phyloP scores from a whole-genome alignment of 306 rosid species.

The Sicyos baderoa region DNA sequence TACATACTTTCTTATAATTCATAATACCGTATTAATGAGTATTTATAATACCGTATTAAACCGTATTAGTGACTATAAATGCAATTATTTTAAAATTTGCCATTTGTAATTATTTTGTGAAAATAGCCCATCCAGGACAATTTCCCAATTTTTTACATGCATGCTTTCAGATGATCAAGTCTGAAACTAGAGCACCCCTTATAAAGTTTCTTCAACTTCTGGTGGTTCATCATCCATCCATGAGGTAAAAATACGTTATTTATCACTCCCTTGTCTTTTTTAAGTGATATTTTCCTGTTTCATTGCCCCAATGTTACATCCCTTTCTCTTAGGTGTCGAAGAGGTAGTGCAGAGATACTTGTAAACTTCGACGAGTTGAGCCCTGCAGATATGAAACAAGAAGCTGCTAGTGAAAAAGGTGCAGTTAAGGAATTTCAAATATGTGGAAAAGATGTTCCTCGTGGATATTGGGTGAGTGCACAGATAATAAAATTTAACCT shows the following conservation, averaged over 20 bases:
- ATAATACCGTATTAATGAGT: no score
- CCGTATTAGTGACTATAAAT: no score
- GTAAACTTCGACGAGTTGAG: constrained; percentile 72
- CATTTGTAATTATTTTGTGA: no score
- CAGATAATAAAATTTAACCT: constrained; percentile 17
- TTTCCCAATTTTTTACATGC: not conserved
- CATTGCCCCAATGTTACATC: constrained; percentile 25
- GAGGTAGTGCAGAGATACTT: constrained; percentile 80
- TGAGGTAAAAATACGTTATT: constrained; percentile 40
- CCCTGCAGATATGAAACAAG: constrained; percentile 45
- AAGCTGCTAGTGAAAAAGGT: constrained; percentile 31
- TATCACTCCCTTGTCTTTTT: constrained; percentile 19
- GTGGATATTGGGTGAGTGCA: constrained; percentile 85
- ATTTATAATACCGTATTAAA: no score
- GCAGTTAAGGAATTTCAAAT: constrained; percentile 43
- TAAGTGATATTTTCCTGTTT: constrained; percentile 7
- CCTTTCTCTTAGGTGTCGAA: constrained; percentile 68
- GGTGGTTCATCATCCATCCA: constrained; percentile 87
- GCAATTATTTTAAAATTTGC: no score
- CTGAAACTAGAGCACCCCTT: constrained; percentile 68
- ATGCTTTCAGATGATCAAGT: constrained; percentile 62
- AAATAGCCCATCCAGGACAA: no score
- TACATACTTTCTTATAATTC: no score
- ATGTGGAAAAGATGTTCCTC: constrained; percentile 91
- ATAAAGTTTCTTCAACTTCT: constrained; percentile 81